Conservation (phyloP, 441 rosid genomes). For the Gossypium gossypioides region DNA sequence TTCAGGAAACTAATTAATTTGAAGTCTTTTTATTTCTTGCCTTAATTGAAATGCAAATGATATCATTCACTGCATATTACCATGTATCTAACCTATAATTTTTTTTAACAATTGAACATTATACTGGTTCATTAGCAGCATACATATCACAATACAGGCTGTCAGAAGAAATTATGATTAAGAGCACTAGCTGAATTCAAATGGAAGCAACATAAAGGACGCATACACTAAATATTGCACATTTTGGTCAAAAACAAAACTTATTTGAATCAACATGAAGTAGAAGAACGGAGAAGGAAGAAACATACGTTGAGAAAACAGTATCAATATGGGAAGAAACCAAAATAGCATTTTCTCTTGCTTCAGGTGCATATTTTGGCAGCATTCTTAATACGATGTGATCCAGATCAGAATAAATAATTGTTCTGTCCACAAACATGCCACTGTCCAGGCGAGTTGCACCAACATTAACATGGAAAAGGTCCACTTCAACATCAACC, state of each 20-base stretch:
- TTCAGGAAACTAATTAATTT: not conserved
- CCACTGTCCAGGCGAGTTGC: constrained; percentile 60
- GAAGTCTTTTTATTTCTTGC: not conserved
- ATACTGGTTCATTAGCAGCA: not conserved
- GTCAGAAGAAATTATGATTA: not conserved
- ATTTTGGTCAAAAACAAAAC: not conserved
- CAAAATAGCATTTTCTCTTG: constrained; percentile 68
- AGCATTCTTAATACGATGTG: constrained; percentile 60
- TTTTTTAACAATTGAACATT: not conserved
- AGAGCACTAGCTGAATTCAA: not conserved
- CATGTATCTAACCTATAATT: not conserved
- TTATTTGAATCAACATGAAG: not conserved
- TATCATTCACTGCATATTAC: not conserved
- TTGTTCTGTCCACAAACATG: constrained; percentile 63
- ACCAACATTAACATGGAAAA: constrained; percentile 55
- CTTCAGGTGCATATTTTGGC: constrained; percentile 74
- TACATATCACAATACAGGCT: not conserved
- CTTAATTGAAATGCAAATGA: not conserved
- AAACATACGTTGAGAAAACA: constrained; percentile 72
- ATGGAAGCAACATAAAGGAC: not conserved
- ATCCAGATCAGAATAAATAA: constrained; percentile 69
- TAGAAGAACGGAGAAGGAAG: constrained; percentile 15
- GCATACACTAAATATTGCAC: not conserved
- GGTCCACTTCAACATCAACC: constrained; percentile 74
- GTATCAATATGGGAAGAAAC: constrained; percentile 93